Percentiles rank a stretch among this genome's conserved stretches.
Conservation (phyloP, 2,329 filamentous ascomycete species). For the Eutypa lata region DNA sequence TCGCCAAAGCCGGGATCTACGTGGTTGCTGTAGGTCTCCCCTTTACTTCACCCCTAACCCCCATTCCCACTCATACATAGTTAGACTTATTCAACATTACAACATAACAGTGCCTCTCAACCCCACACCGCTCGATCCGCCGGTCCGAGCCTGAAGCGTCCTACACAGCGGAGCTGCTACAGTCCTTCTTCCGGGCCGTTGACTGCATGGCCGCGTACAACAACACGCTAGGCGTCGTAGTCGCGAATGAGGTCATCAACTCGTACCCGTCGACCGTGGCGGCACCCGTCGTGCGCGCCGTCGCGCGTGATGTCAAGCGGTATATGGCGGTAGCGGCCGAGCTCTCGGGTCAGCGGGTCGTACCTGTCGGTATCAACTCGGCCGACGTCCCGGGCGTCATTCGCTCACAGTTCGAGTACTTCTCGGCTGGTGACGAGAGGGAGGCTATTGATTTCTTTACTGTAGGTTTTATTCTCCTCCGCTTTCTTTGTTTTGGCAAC, state of each 20-base stretch:
- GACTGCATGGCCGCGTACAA: constrained; percentile 23
- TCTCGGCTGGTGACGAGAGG: constrained; percentile 9
- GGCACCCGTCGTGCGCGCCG: constrained; percentile 19
- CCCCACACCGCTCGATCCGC: constrained; percentile 1
- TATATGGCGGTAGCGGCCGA: constrained; percentile 19
- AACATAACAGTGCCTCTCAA: constrained; percentile 9
- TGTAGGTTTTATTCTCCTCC: constrained; percentile 4
- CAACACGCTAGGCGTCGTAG: constrained; percentile 25
- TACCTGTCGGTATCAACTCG: constrained; percentile 16
- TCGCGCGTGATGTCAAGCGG: constrained; percentile 24
- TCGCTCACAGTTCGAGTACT: constrained; percentile 16
- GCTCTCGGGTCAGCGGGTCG: constrained; percentile 3
- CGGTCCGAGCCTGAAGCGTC: constrained; percentile 7
- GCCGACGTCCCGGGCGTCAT: neutral
- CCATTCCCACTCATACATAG: neutral
- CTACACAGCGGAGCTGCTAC: constrained; percentile 15
- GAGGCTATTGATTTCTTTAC: constrained; percentile 17
- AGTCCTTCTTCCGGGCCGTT: constrained; percentile 19
- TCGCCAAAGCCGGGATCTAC: constrained; percentile 23
- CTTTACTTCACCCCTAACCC: neutral
- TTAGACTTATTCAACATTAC: neutral
- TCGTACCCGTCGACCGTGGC: constrained; percentile 3
- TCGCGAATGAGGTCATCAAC: constrained; percentile 17
- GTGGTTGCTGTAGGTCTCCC: constrained; percentile 21
- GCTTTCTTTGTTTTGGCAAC: no score